Conservation (phyloP, 768 basidiomycete genomes). For the Suillus spraguei region DNA sequence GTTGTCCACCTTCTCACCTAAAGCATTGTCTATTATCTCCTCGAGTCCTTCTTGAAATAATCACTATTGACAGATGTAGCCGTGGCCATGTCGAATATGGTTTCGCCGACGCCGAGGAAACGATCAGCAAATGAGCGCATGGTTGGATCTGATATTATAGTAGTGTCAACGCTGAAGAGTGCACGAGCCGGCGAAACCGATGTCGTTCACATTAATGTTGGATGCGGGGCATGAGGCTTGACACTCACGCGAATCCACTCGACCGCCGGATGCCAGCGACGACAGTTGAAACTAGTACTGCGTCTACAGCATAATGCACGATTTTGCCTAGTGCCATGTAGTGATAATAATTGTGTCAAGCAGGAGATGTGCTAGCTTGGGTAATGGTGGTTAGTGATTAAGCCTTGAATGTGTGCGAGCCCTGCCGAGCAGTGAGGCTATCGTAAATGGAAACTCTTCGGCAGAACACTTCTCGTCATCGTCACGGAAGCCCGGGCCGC, state of each 20-base stretch:
- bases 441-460: neutral
- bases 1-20: neutral
- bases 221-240: conserved; percentile 10
- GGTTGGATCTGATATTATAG: conserved; percentile 75
- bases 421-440: neutral
- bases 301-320: conserved; percentile 83
- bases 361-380: neutral
- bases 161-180: conserved; percentile 60
- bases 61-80: conserved; percentile 83
- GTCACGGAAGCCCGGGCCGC: neutral
- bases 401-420: neutral
- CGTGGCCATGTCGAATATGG: conserved; percentile 84
- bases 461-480: neutral
- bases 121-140: conserved; percentile 74
- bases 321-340: conserved; percentile 69
- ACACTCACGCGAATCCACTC: conserved; percentile 85
- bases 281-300: conserved; percentile 83
- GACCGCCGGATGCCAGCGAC: conserved; percentile 90
- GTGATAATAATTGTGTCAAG: neutral
- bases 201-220: neutral
- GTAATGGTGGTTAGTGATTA: neutral
- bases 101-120: conserved; percentile 87
- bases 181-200: conserved; percentile 10
- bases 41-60: conserved; percentile 70
- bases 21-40: conserved; percentile 28